Evolutionary conservation across 305 asterid species (phyloP).

Genomic region (Ilex paraguariensis): DNA sequence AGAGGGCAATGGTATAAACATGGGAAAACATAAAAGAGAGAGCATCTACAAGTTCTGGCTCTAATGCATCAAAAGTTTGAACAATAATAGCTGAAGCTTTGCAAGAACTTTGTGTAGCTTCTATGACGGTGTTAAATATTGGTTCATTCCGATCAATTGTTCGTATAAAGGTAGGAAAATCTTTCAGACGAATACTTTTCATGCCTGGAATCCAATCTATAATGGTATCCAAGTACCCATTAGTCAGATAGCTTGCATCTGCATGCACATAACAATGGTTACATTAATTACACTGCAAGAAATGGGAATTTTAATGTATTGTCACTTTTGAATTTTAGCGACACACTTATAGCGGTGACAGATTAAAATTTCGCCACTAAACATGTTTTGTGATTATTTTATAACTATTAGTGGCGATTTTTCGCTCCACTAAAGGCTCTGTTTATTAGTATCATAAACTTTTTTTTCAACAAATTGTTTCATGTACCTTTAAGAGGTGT

Average conservation of each 20-base stretch:
- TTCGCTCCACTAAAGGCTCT: no score
- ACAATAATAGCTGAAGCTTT: neutral
- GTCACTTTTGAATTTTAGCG: no score
- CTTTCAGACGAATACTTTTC: neutral
- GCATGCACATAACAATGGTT: neutral
- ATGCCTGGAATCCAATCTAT: neutral
- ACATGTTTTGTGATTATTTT: no score
- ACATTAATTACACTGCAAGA: no score
- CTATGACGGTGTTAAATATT: neutral
- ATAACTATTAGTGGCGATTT: no score
- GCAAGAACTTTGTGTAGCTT: neutral
- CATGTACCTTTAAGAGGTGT: conserved; percentile 33
- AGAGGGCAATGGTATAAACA: neutral
- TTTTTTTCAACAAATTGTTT: no score
- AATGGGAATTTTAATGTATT: no score
- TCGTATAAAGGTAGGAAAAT: neutral
- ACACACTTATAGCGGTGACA: no score
- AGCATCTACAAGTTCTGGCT: neutral
- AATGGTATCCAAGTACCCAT: neutral
- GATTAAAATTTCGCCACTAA: no score
- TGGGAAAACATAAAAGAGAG: neutral
- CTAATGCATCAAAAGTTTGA: neutral
- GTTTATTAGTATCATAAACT: no score
- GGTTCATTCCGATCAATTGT: neutral
- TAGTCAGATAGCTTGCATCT: neutral